Conservation (phyloP, 495 filamentous ascomycete species). For the Penicillium alfredii region DNA sequence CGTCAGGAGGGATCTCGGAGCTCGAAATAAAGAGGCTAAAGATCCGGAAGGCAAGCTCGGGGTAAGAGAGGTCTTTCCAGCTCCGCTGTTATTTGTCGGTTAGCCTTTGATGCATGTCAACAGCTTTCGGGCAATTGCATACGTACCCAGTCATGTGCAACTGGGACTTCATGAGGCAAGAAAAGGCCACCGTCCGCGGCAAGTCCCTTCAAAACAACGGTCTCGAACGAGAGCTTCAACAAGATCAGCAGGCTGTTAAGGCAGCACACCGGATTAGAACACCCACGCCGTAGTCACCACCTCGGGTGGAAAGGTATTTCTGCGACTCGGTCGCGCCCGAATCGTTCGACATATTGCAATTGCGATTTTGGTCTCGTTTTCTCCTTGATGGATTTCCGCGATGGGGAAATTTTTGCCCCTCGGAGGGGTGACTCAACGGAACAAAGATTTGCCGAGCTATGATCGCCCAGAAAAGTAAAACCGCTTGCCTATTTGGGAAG, state of each 20-base stretch:
- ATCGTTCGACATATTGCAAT: background rate
- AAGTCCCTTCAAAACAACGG: constrained; percentile 85
- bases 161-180: constrained; percentile 76
- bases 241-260: constrained; percentile 5
- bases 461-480: too few species aligned
- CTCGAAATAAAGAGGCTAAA: constrained; percentile 75
- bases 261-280: background rate
- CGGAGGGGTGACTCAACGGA: background rate
- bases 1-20: constrained; percentile 71
- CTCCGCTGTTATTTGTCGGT: constrained; percentile 24
- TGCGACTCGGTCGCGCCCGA: background rate
- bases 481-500: too few species aligned
- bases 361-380: background rate
- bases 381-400: too few species aligned
- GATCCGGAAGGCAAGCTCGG: constrained; percentile 63
- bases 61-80: constrained; percentile 73
- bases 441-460: too few species aligned
- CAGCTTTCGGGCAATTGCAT: background rate
- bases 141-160: constrained; percentile 40
- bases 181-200: constrained; percentile 86
- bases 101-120: constrained; percentile 17
- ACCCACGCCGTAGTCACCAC: background rate
- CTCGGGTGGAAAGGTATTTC: background rate
- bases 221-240: constrained; percentile 77
- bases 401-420: background rate